Evolutionary conservation across 805 yeast genomes (phyloP).

Genomic region (Candida qinlingensis): DNA sequence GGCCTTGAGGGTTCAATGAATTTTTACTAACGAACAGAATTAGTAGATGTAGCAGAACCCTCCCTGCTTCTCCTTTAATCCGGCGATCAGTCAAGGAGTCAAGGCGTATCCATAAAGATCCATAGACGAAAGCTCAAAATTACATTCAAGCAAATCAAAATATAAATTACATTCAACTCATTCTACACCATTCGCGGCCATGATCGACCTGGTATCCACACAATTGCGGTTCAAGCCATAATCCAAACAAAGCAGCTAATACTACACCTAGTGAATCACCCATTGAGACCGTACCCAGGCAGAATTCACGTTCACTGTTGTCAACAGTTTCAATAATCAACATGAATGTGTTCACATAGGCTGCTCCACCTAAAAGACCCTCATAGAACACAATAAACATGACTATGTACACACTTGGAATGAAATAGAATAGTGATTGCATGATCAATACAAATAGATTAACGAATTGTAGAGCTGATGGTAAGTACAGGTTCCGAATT

Average conservation of each 20-base stretch:
- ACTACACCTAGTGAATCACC: conserved; percentile 85
- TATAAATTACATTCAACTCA: conserved; percentile 18
- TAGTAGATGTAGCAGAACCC: too few species aligned
- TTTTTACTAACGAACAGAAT: too few species aligned
- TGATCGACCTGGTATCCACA: conserved; percentile 65
- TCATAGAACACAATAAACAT: conserved; percentile 73
- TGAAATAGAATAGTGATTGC: conserved; percentile 58
- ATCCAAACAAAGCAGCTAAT: conserved; percentile 69
- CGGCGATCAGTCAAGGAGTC: too few species aligned
- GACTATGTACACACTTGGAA: conserved; percentile 57
- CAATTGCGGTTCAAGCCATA: conserved; percentile 66
- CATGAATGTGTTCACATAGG: conserved; percentile 86
- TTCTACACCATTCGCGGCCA: conserved; percentile 78
- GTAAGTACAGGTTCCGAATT: conserved; percentile 49
- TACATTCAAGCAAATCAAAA: too few species aligned
- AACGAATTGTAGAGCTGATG: conserved; percentile 60
- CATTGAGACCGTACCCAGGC: conserved; percentile 77
- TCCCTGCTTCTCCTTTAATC: too few species aligned
- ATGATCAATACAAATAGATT: conserved; percentile 54
- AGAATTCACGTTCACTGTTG: conserved; percentile 58
- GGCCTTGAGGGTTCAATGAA: too few species aligned
- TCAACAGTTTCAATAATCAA: conserved; percentile 58
- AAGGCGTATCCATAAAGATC: too few species aligned
- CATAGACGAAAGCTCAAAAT: too few species aligned
- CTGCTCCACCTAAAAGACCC: conserved; percentile 85